These are phyloP conservation scores for Acer campestre DNA, from an alignment of 345 rosid species.

Conservation along the genomic window DNA sequence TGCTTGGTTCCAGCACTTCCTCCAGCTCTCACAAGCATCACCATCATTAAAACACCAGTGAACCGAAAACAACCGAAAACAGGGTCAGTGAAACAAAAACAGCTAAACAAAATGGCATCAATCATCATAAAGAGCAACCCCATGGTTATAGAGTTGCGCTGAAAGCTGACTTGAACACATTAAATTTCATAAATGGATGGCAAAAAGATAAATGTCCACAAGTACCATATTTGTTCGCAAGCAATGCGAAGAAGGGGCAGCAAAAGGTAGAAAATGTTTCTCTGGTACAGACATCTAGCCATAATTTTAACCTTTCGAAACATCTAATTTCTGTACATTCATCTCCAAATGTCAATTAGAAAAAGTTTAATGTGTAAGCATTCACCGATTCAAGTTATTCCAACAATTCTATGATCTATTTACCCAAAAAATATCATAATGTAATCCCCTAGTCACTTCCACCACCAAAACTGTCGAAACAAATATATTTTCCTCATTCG, in stretches of 20 bases:
- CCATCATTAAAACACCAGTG: neutral
- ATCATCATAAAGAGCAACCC: neutral
- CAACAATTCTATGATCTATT: conserved; percentile 24
- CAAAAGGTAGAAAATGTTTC: conserved; percentile 22
- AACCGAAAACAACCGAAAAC: neutral
- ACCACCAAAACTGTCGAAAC: conserved; percentile 91
- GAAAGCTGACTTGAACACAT: neutral
- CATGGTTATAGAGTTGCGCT: neutral
- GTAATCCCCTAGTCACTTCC: conserved; percentile 50
- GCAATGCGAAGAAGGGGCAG: no score
- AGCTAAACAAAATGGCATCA: neutral
- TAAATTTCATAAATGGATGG: neutral
- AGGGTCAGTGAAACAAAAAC: neutral
- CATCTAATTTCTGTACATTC: conserved; percentile 44
- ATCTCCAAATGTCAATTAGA: conserved; percentile 21
- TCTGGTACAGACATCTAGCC: conserved; percentile 18
- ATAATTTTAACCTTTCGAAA: conserved; percentile 17
- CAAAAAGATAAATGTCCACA: neutral
- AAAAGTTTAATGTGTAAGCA: conserved; percentile 8
- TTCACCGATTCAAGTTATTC: conserved; percentile 18
- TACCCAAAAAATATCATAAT: conserved; percentile 16
- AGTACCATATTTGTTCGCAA: neutral
- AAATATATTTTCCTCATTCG: conserved; percentile 78
- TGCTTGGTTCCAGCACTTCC: neutral
- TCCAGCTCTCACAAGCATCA: neutral